Evolutionary conservation across 2,329 filamentous ascomycete species (phyloP), one percentile per base, ranked within the genome.

Genomic region (Aspergillus aculeatinus): DNA sequence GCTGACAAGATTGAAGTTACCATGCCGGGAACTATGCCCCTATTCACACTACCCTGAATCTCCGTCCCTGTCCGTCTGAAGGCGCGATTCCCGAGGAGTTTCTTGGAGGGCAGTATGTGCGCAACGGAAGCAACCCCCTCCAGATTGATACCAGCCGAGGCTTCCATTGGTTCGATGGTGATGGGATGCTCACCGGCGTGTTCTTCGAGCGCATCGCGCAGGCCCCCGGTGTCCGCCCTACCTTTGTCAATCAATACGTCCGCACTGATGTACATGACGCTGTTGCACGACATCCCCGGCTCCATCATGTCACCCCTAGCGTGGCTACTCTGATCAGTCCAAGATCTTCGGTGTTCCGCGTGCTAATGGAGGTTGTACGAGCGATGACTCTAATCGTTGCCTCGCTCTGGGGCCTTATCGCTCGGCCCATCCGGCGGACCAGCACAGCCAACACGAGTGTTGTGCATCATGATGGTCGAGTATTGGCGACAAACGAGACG

Each of bases 161-260:
- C 68, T 82, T 85, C 9, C 88, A 91, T 69, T 90, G 87, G 87
- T 91, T 91, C 62, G 89, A 91, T 65, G 88, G 89, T 33, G 88
- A 91, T 70, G 89, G 88, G 4, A 91, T 91, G 88, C 82, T 91
- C 11, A 84, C 84, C 31, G 88, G 88, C 1, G 87, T 91, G 0
- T 79, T 80, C 19, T 91, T 89, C 69, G 33, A 48, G 21, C 77
- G 77, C 29, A 78, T 78, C 2, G 73, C 74, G 5, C 70, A 79
- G 2, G 63, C 68, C 0, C 27, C 27, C 27, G 64, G 72, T 2
- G 80, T 88, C 1, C 71, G 79, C 59, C 87, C 88, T 0, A 80
- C 87, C 57, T 91, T 90, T 57, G 86, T 88, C 57, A 90, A 90
- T 61, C 86, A 88, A 65, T 90, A 85, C 67, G 79, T 91, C 52